Evolutionary conservation across 1,284 basidiomycete genomes (phyloP).

Genomic region (Cystobasidium pallidum): DNA sequence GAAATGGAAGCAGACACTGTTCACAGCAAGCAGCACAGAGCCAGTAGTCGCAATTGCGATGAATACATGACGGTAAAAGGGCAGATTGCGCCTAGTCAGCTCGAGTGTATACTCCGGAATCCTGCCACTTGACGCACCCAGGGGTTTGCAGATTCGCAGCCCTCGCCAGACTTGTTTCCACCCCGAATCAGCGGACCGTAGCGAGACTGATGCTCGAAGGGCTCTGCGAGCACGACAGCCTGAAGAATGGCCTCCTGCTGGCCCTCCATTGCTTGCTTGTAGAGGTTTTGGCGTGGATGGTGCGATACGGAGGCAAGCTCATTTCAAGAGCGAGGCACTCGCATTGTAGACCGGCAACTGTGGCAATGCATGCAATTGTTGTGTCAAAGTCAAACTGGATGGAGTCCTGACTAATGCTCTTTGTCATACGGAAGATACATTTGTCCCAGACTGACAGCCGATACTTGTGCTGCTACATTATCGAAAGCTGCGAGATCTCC

Average conservation of each 20-base stretch:
- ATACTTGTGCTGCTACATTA: too few species aligned
- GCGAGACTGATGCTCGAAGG: conserved; percentile 49
- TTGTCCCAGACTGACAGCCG: too few species aligned
- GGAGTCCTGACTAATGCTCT: too few species aligned
- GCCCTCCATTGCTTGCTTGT: conserved; percentile 46
- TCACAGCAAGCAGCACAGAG: conserved; percentile 1
- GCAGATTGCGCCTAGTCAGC: neutral
- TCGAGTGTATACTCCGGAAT: neutral
- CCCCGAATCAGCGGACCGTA: conserved; percentile 51
- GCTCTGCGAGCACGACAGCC: conserved; percentile 52
- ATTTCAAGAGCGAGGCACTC: neutral
- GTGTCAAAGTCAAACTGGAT: too few species aligned
- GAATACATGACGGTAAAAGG: too few species aligned
- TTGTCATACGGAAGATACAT: too few species aligned
- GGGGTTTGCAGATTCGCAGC: conserved; percentile 42
- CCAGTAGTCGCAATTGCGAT: neutral
- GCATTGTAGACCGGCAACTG: neutral
- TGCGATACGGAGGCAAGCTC: neutral
- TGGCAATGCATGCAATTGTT: conserved; percentile 1
- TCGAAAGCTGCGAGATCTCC: too few species aligned
- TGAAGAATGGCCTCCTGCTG: conserved; percentile 50
- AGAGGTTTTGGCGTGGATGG: neutral
- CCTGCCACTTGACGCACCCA: conserved; percentile 46
- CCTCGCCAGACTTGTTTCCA: conserved; percentile 39
- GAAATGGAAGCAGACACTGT: conserved; percentile 88